phyloP scores from a whole-genome alignment of 805 yeast species.

The Komagataella phaffii region DNA sequence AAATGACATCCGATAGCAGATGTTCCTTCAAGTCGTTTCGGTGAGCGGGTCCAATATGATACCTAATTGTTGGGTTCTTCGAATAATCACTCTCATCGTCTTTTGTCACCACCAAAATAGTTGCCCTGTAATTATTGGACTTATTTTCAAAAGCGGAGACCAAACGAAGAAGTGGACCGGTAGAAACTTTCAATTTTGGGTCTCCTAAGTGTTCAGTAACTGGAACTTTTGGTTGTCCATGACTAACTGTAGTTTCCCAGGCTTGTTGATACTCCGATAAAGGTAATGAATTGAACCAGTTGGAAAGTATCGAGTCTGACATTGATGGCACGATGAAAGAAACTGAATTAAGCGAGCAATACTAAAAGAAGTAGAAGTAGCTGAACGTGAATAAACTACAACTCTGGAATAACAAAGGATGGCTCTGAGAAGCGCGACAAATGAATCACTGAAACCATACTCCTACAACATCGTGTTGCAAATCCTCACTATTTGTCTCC shows the following conservation, averaged over 20 bases:
- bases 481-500: too few species aligned
- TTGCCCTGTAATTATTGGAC: conserved; percentile 45
- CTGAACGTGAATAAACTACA: too few species aligned
- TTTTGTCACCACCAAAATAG: conserved; percentile 50
- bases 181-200: conserved; percentile 29
- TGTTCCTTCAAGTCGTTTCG: conserved; percentile 6
- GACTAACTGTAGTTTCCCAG: not conserved
- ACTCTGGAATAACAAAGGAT: too few species aligned
- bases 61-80: conserved; percentile 15
- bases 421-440: not conserved
- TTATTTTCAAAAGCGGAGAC: conserved; percentile 46
- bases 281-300: conserved; percentile 18
- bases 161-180: conserved; percentile 73
- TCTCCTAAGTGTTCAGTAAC: conserved; percentile 8
- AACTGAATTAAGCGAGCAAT: not conserved
- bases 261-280: conserved; percentile 9
- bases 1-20: conserved; percentile 4
- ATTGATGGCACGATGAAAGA: not conserved
- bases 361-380: too few species aligned
- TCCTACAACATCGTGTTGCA: too few species aligned
- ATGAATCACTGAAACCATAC: not conserved
- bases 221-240: not conserved
- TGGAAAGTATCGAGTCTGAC: not conserved
- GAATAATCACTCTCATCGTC: conserved; percentile 17
- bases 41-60: conserved; percentile 21